Conservation (phyloP, 2,329 filamentous ascomycete species). For the Knoxdaviesia proteae region DNA sequence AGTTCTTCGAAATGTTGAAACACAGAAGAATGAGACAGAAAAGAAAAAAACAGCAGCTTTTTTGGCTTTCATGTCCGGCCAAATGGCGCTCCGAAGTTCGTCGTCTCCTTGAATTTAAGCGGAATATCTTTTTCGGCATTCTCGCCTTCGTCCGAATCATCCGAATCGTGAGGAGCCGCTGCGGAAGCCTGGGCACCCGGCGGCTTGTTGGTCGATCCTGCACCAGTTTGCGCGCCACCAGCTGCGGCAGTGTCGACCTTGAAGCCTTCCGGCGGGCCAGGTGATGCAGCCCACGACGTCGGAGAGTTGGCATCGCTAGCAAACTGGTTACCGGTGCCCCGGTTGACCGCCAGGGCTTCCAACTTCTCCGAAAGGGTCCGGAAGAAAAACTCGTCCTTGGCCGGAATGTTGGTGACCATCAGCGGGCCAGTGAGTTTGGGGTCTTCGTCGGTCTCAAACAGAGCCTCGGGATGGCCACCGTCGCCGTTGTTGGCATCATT, state of each 20-base stretch:
- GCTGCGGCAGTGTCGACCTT: too few relatives aligned
- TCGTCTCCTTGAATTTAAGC: constrained; percentile 21
- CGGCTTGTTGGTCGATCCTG: constrained; percentile 1
- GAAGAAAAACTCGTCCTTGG: constrained; percentile 33
- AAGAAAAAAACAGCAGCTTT: too few relatives aligned
- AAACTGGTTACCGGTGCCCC: constrained; percentile 23
- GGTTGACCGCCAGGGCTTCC: constrained; percentile 23
- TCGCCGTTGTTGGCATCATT: too few relatives aligned
- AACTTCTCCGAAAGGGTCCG: constrained; percentile 28
- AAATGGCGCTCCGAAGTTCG: constrained; percentile 26
- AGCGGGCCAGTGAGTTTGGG: constrained; percentile 27
- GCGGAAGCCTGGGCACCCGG: constrained; percentile 1
- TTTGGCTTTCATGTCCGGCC: constrained; percentile 7
- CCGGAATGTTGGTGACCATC: constrained; percentile 32
- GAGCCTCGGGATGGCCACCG: too few relatives aligned
- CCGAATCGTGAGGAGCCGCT: constrained; percentile 4
- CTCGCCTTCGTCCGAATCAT: constrained; percentile 6
- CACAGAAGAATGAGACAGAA: too few relatives aligned
- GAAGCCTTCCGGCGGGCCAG: too few relatives aligned
- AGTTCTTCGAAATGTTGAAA: too few relatives aligned
- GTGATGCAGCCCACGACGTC: constrained; percentile 3
- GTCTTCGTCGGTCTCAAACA: constrained; percentile 12
- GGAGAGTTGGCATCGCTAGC: constrained; percentile 15
- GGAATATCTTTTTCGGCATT: constrained; percentile 20
- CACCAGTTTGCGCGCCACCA: too few relatives aligned